A percentile compares a stretch with the other conserved stretches of the same genome.
These are phyloP conservation scores for Aspergillus unguis DNA, from an alignment of 2,329 filamentous ascomycete species.

Conservation along the genomic window DNA sequence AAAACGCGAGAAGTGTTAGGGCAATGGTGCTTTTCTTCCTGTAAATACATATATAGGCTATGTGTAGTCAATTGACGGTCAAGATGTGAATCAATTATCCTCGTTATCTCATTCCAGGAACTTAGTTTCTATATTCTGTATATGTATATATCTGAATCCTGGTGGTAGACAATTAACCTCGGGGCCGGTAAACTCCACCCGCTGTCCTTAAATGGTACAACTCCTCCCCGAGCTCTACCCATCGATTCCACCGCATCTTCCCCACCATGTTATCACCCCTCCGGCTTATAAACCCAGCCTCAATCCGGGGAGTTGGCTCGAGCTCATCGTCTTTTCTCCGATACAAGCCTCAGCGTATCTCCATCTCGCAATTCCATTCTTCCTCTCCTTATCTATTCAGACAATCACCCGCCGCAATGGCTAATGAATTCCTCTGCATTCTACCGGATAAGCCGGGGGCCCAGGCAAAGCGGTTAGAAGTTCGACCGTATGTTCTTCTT, in stretches of 20 bases:
- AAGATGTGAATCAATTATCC: constrained; percentile 3
- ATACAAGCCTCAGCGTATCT: not conserved
- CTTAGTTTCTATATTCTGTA: not conserved
- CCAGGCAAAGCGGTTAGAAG: constrained; percentile 59
- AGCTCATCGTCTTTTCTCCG: not conserved
- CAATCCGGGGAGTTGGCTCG: not conserved
- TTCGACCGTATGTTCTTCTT: constrained; percentile 23
- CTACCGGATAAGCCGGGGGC: constrained; percentile 63
- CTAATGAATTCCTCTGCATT: constrained; percentile 65
- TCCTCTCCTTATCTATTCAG: constrained; percentile 24
- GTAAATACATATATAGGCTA: constrained; percentile 20
- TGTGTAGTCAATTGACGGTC: constrained; percentile 15
- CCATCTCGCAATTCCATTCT: not conserved
- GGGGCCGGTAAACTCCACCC: not conserved
- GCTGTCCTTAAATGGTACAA: not conserved
- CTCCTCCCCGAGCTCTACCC: not conserved
- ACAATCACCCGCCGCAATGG: not conserved
- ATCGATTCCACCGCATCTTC: constrained; percentile 5
- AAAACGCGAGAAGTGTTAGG: not conserved
- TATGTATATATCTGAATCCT: not conserved
- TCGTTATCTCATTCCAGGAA: not conserved
- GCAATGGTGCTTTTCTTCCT: constrained; percentile 14
- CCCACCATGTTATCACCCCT: constrained; percentile 5
- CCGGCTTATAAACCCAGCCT: constrained; percentile 4
- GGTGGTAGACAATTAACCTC: not conserved